These are phyloP conservation scores for Sisymbrium irio DNA, from an alignment of 345 rosid species.

Conservation along the genomic window DNA sequence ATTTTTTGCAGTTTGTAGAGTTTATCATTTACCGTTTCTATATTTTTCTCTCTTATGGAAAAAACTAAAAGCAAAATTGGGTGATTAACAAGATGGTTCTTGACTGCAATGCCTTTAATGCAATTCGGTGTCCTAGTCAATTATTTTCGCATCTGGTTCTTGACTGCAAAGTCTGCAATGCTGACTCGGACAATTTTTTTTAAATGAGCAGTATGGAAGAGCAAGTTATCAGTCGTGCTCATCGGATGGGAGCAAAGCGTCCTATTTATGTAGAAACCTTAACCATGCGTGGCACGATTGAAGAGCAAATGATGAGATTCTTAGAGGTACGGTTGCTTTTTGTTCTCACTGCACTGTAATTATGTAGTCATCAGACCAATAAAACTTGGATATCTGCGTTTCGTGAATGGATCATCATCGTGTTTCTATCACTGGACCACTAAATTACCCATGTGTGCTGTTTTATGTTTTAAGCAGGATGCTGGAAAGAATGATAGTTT, in stretches of 20 bases:
- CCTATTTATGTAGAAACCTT: conserved; percentile 84
- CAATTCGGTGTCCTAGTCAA: not conserved
- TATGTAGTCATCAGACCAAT: not conserved
- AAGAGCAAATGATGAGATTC: conserved; percentile 87
- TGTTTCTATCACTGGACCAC: conserved; percentile 2
- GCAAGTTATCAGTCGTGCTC: conserved; percentile 93
- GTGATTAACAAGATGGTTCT: conserved; percentile 9
- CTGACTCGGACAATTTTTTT: too few species aligned
- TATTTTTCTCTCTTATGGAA: not conserved
- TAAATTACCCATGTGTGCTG: conserved; percentile 9
- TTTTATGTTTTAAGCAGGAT: conserved; percentile 48
- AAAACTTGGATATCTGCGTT: not conserved
- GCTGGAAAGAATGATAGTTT: conserved; percentile 53
- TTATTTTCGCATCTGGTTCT: too few species aligned
- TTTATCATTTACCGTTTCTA: not conserved
- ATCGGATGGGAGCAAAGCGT: conserved; percentile 89
- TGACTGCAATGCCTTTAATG: not conserved
- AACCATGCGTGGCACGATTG: conserved; percentile 89
- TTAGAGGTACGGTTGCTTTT: conserved; percentile 51
- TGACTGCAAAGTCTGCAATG: too few species aligned
- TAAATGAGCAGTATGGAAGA: conserved; percentile 84
- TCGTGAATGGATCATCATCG: not conserved
- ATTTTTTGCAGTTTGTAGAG: not conserved
- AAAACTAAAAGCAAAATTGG: not conserved
- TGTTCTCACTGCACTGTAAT: not conserved